Conservation (phyloP, 2,329 filamentous ascomycete genomes). For the Shiraia sp. region DNA sequence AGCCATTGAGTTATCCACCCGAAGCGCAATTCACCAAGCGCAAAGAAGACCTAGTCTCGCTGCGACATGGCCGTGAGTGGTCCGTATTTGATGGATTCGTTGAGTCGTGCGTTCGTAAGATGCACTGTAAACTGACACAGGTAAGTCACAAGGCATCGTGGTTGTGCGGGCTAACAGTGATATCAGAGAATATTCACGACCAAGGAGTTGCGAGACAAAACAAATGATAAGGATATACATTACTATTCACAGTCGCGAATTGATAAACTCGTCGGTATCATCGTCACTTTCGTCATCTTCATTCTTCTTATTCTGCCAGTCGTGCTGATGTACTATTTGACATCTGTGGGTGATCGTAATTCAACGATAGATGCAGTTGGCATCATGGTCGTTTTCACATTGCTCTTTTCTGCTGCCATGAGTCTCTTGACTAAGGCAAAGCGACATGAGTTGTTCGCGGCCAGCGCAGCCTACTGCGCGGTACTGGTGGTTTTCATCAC, state of each 20-base stretch:
- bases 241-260: constrained; percentile 40
- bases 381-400: constrained; percentile 47
- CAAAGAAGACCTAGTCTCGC: constrained; percentile 43
- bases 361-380: constrained; percentile 45
- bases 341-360: constrained; percentile 25
- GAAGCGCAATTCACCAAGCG: constrained; percentile 32
- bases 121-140: constrained; percentile 23
- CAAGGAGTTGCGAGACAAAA: constrained; percentile 35
- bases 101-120: constrained; percentile 25
- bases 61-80: constrained; percentile 42
- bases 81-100: constrained; percentile 42
- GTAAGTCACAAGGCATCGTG: constrained; percentile 22
- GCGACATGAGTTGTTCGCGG: constrained; percentile 43
- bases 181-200: constrained; percentile 38
- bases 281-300: constrained; percentile 46
- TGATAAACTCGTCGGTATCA: constrained; percentile 37
- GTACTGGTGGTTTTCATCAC: constrained; percentile 45
- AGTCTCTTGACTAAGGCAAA: constrained; percentile 36
- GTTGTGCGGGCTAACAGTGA: not conserved
- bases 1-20: constrained; percentile 27
- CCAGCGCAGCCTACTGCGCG: constrained; percentile 42
- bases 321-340: constrained; percentile 42
- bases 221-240: constrained; percentile 21
- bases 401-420: constrained; percentile 41
- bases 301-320: constrained; percentile 43